Percentiles rank a stretch among this genome's conserved stretches.
These are phyloP conservation scores for Pseudocohnilembus persalinus DNA, from an alignment of 169 alveolate species.

Conservation along the genomic window DNA sequence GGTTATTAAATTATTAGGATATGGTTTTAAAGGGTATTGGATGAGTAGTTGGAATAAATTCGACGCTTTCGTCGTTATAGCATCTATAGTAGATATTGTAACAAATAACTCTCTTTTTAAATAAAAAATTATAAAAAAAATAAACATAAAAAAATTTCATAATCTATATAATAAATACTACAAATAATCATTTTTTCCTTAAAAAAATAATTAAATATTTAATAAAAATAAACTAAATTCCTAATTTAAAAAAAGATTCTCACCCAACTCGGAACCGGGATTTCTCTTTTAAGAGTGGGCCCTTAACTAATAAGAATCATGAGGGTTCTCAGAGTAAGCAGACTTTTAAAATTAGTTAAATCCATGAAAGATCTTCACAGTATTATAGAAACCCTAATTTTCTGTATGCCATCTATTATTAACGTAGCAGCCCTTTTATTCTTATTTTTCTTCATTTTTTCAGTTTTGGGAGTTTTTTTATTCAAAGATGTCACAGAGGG, in stretches of 20 bases:
- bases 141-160: too few relatives aligned
- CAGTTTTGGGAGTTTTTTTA: conserved; percentile 67
- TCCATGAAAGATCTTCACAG: conserved; percentile 59
- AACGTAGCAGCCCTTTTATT: conserved; percentile 58
- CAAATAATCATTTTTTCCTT: not conserved
- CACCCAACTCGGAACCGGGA: conserved; percentile 40
- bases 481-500: conserved; percentile 70
- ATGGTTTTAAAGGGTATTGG: conserved; percentile 61
- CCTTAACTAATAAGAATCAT: conserved; percentile 51
- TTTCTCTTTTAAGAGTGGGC: conserved; percentile 48
- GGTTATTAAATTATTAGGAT: conserved; percentile 58
- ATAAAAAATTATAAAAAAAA: too few relatives aligned
- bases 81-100: conserved; percentile 65
- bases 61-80: conserved; percentile 80
- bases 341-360: conserved; percentile 64
- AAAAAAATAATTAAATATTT: conserved; percentile 7
- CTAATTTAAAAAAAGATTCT: conserved; percentile 52
- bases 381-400: conserved; percentile 60
- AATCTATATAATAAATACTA: too few relatives aligned
- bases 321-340: conserved; percentile 65
- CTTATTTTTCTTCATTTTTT: conserved; percentile 55
- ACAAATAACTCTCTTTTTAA: too few relatives aligned
- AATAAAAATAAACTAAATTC: conserved; percentile 58
- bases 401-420: conserved; percentile 58
- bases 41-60: conserved; percentile 73